Base-by-base conservation (phyloP, 208 protist species). In the Crithidia bombi region DNA sequence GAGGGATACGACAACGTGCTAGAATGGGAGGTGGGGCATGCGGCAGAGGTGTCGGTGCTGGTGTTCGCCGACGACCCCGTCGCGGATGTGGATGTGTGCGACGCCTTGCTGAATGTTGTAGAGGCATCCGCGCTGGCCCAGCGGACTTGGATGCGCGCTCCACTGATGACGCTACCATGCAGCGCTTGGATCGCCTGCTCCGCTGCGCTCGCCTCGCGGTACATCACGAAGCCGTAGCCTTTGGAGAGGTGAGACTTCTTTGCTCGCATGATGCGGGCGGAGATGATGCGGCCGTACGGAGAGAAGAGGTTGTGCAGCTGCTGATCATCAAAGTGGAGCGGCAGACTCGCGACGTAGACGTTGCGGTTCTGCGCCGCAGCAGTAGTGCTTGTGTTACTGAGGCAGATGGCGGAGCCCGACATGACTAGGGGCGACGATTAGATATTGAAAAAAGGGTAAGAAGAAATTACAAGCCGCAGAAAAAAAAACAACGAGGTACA, bases 191-290 rank as follows among this genome's bases (percentile, higher is more conserved):
- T 77, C 7, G 89, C 84, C 35, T 75, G 57, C 64, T 74, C 77
- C 0, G 89, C 89, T 19, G 68, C 69, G 21, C 26, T 43, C 12
- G 54, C 26, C 41, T 86, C 59, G 59, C 80, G 82, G 65, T 82
- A 96, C 23, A 94, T 65, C 23, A 96, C 88, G 72, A 96, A 96
- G 39, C 91, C 91, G 73, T 96, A 94, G 41, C 88, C 91, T 66
- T 86, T 91, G 74, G 81, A 91, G 30, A 75, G 25, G 0, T 83
- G 82, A 0, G 82, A 90, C 17, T 73, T 67, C 57, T 82, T 86
- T 39, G 81, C 76, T 46, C 76, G 81, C 85, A 90, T 95, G 17
- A 93, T 72, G 14, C 78, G 72, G 61, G 81, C 85, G 21, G 87
- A 88, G 46, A 87, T 70, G 51, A 96, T 85, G 30, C 52, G 55